Evolutionary conservation across 805 yeast species (phyloP), one percentile per base, ranked within the genome.

Genomic region (Sugiyamaella floridensis): DNA sequence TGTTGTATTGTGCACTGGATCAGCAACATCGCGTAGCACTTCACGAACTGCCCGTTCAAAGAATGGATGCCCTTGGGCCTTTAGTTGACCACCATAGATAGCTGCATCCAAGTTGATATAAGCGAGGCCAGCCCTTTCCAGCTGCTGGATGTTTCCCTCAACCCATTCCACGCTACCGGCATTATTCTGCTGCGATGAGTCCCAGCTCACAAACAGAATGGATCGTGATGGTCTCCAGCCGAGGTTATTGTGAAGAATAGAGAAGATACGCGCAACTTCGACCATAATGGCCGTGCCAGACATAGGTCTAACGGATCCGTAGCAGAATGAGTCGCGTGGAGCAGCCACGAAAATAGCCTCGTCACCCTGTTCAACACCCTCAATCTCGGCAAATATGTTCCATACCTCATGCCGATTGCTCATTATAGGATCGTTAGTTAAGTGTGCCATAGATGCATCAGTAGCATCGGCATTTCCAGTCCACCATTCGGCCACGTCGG

Each of bases 161-260:
- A 83, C 74, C 77, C 90, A 82, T 61, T 85, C 92, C 0, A 89
- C 76, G n/a, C 87, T 76, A 0, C 98, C 98, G 0, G 93, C 96
- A 58, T 76, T 71, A 64, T 89, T 89, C 62, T 85, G 89, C 55
- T 83, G 81, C 0, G 85, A 72, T 0, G 86, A 97, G 61, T 90
- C 95, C 72, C 86, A 89, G 0, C 96, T 86, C 0, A 81, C 80
- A 69, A 90, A 89, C 62, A 84, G 83, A 12, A 90, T 82, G 2
- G 90, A 76, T 65, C 98, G 77, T 41, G 89, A 67, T 0, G 98
- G 97, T 45, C 74, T 72, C 97, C 97, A 90, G 55, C 82, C 80
- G 60, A 76, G 77, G 40, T 81, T 73, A 49, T 80, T 74, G 54
- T 79, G 82, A 66, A 89, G 71, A 26, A 79, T 74, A 18, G 87